phyloP scores from a whole-genome alignment of 192 early-diverging fungal species.

The Spizellomyces sp. region DNA sequence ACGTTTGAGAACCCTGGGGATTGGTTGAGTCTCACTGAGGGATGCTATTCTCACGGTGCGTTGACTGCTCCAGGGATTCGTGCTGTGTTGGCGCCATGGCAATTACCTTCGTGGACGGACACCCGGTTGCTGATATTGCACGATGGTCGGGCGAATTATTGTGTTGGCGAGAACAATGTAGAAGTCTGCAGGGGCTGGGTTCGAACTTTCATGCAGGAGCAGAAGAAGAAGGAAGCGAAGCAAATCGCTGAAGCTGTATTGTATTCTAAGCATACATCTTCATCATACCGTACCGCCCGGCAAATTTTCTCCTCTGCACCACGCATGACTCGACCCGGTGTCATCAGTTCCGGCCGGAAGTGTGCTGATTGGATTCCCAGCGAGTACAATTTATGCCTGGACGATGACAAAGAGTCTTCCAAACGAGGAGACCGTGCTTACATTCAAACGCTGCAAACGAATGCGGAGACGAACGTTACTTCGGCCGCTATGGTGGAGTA shows the following conservation, averaged over 20 bases:
- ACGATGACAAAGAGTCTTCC: not conserved
- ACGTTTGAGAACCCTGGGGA: constrained; percentile 15
- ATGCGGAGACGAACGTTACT: not conserved
- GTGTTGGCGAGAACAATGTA: constrained; percentile 30
- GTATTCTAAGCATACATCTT: not conserved
- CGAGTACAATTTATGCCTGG: constrained; percentile 29
- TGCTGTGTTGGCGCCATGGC: constrained; percentile 32
- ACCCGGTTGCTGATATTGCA: constrained; percentile 19
- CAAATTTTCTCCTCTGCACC: constrained; percentile 20
- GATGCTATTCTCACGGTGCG: constrained; percentile 39
- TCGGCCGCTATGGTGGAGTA: constrained; percentile 5
- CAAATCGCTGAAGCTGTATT: not conserved
- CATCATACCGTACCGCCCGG: not conserved
- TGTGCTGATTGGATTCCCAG: constrained; percentile 20
- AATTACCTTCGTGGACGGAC: constrained; percentile 24
- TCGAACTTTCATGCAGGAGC: constrained; percentile 23
- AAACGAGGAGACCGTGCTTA: constrained; percentile 2
- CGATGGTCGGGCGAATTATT: constrained; percentile 33
- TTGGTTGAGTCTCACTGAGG: constrained; percentile 30
- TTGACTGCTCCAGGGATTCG: constrained; percentile 17
- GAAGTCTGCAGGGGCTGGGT: constrained; percentile 38
- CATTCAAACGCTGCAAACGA: constrained; percentile 6
- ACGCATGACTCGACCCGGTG: not conserved
- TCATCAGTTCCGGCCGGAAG: not conserved
- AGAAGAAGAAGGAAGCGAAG: not conserved